These are phyloP conservation scores for Eimeria zaria DNA, from an alignment of 169 alveolate genomes.

Conservation along the genomic window DNA sequence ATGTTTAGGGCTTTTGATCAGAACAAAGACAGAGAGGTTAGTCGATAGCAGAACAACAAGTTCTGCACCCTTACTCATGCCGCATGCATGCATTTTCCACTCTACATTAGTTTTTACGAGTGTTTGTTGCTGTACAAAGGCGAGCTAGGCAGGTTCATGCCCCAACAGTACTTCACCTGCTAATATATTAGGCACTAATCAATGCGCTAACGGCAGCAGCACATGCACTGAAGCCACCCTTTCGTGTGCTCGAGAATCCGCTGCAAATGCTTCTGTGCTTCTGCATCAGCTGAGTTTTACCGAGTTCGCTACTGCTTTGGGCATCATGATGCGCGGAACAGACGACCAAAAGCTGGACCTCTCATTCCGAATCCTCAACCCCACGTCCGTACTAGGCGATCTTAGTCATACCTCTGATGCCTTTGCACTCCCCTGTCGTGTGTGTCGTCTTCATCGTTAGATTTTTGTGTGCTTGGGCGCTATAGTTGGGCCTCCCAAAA, in stretches of 20 bases:
- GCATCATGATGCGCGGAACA: slow-evolving; percentile 86
- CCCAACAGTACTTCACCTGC: not conserved
- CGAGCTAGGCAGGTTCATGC: not conserved
- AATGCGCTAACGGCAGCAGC: not conserved
- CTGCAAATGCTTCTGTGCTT: not conserved
- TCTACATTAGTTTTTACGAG: not conserved
- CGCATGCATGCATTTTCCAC: not conserved
- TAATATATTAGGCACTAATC: not conserved
- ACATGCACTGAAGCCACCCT: not conserved
- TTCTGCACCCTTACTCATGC: not conserved
- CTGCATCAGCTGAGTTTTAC: slow-evolving; percentile 79
- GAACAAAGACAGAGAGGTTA: slow-evolving; percentile 79
- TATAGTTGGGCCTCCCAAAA: not conserved
- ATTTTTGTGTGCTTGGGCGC: not conserved
- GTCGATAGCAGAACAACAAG: not conserved
- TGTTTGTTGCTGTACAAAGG: not conserved
- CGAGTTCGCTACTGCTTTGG: slow-evolving; percentile 85
- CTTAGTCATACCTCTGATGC: not conserved
- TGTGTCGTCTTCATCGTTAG: not conserved
- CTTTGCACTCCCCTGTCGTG: not conserved
- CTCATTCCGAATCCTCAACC: slow-evolving; percentile 83
- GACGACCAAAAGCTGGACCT: slow-evolving; percentile 85
- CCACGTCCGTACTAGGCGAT: slow-evolving; percentile 53
- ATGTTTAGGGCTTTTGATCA: slow-evolving; percentile 86
- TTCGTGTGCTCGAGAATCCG: not conserved